phyloP scores from a whole-genome alignment of 169 alveolate species.

The Eimeria maxima region DNA sequence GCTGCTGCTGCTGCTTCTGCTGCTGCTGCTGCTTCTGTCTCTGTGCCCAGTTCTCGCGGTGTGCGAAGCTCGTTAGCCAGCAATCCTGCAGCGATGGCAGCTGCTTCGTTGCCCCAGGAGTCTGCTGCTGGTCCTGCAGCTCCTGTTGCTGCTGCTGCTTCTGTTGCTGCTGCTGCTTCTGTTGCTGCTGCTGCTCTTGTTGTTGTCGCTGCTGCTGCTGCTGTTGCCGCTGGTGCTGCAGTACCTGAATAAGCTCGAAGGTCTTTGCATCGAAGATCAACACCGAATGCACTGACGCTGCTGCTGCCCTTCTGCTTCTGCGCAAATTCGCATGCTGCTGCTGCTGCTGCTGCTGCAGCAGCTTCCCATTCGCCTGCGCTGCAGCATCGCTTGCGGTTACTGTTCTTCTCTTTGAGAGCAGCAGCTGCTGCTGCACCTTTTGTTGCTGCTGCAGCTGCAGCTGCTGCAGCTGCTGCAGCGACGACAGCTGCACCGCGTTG shows the following conservation, averaged over 20 bases:
- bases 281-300: neutral
- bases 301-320: slow-evolving; percentile 10
- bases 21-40: slow-evolving; percentile 27
- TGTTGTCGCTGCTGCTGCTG: slow-evolving; percentile 33
- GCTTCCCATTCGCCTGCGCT: neutral
- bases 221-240: slow-evolving; percentile 26
- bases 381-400: neutral
- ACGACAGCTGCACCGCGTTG: neutral
- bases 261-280: slow-evolving; percentile 4
- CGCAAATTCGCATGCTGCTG: neutral
- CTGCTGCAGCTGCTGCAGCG: neutral
- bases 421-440: slow-evolving; percentile 23
- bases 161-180: slow-evolving; percentile 35
- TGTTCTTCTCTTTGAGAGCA: neutral
- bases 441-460: neutral
- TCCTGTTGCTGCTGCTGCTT: slow-evolving; percentile 24
- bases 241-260: neutral
- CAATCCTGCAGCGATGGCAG: slow-evolving; percentile 56
- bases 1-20: slow-evolving; percentile 55
- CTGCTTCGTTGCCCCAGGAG: neutral
- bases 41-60: neutral
- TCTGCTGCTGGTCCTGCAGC: slow-evolving; percentile 52
- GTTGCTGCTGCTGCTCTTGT: slow-evolving; percentile 31
- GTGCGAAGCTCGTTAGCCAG: slow-evolving; percentile 38
- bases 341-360: neutral